Percentiles rank a stretch among this genome's conserved stretches.
Conservation (phyloP, 306 rosid genomes). For the cucumber (Cucumis sativus) region Cucumber_9930_V3 NC_026657.2:13916001-13916500, state of each 20-base stretch:
- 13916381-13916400: too few species aligned
- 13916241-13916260: not conserved
- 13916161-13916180: not conserved
- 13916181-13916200: not conserved
- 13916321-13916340: too few species aligned
- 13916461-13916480: too few species aligned
- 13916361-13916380: too few species aligned
- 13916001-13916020: not conserved
- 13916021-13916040: not conserved
- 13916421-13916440: too few species aligned
- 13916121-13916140: not conserved
- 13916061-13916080: not conserved
- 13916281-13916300: too few species aligned
- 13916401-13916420: too few species aligned
- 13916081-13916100: not conserved
- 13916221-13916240: not conserved
- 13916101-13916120: not conserved
- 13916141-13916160: not conserved
- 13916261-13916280: not conserved
- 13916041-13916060: not conserved
- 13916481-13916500: too few species aligned
- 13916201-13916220: not conserved
- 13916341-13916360: too few species aligned
- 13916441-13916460: too few species aligned
- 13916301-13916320: too few species aligned